phyloP scores from a whole-genome alignment of 768 basidiomycete species.

The Xanthoconium stramineum region DNA sequence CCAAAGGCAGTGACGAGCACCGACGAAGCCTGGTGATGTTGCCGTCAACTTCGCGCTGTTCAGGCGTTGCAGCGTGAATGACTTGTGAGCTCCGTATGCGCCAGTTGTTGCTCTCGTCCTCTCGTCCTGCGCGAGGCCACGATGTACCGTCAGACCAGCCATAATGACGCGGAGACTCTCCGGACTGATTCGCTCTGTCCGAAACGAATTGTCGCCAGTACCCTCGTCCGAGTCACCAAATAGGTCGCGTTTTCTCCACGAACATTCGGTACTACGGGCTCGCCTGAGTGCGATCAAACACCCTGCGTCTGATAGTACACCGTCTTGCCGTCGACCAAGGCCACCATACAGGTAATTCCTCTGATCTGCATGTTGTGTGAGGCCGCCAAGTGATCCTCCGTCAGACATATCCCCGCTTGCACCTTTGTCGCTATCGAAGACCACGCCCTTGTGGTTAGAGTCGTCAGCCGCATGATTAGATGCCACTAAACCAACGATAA shows the following conservation, averaged over 20 bases:
- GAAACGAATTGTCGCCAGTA: slow-evolving; percentile 1
- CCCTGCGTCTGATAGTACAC: neutral
- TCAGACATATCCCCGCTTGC: neutral
- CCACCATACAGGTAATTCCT: neutral
- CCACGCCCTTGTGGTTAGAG: neutral
- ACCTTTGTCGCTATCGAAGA: neutral
- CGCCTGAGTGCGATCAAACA: neutral
- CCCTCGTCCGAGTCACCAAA: slow-evolving; percentile 1
- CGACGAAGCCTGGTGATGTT: neutral
- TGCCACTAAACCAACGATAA: neutral
- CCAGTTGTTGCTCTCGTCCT: slow-evolving; percentile 10
- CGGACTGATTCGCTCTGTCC: slow-evolving; percentile 12
- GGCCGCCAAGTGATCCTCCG: neutral
- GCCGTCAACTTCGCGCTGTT: neutral
- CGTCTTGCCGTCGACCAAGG: neutral
- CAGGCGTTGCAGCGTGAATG: neutral
- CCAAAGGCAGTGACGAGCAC: slow-evolving; percentile 2
- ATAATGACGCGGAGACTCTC: too few species aligned
- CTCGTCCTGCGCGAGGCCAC: slow-evolving; percentile 3
- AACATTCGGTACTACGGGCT: neutral
- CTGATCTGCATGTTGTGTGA: neutral
- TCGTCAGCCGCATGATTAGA: neutral
- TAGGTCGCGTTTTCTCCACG: neutral
- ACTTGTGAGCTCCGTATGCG: slow-evolving; percentile 2
- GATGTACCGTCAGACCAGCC: neutral